Conservation (phyloP, 2,329 filamentous ascomycete genomes). For the Fusarium oxysporum region DNA sequence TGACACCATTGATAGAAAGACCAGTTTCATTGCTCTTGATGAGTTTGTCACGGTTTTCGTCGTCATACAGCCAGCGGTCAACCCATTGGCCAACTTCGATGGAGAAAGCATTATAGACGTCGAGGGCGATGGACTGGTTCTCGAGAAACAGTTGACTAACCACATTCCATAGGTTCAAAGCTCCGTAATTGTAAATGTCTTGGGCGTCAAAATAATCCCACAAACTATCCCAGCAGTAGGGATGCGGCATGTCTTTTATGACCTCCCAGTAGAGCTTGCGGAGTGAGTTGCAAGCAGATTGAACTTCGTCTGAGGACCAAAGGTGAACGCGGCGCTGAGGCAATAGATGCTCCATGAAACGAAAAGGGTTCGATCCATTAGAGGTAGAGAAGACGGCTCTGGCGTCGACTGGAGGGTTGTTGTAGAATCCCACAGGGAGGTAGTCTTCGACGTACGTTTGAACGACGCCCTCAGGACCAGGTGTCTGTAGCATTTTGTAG, state of each 20-base stretch:
- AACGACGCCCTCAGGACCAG: conserved; percentile 39
- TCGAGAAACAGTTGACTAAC: conserved; percentile 56
- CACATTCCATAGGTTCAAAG: conserved; percentile 62
- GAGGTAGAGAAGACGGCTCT: conserved; percentile 56
- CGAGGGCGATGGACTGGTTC: conserved; percentile 51
- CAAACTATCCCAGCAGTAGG: conserved; percentile 54
- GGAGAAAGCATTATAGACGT: conserved; percentile 42
- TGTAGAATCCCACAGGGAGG: conserved; percentile 54
- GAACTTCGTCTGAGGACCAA: conserved; percentile 56
- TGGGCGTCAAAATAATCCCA: conserved; percentile 61
- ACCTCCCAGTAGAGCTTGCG: conserved; percentile 51
- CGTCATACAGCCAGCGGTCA: conserved; percentile 50
- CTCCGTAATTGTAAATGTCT: conserved; percentile 61
- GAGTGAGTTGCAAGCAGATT: conserved; percentile 53
- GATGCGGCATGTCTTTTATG: conserved; percentile 51
- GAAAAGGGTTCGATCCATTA: conserved; percentile 47
- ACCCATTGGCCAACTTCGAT: conserved; percentile 52
- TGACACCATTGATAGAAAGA: conserved; percentile 5
- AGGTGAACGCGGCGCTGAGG: conserved; percentile 48
- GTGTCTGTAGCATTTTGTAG: conserved; percentile 50
- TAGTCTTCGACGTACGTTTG: conserved; percentile 52
- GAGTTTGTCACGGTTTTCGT: conserved; percentile 49
- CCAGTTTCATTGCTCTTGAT: conserved; percentile 42
- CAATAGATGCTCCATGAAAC: conserved; percentile 45
- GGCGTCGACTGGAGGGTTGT: conserved; percentile 45